Conservation (phyloP, 306 rosid species). For the Lithocarpus polystachyus region DNA sequence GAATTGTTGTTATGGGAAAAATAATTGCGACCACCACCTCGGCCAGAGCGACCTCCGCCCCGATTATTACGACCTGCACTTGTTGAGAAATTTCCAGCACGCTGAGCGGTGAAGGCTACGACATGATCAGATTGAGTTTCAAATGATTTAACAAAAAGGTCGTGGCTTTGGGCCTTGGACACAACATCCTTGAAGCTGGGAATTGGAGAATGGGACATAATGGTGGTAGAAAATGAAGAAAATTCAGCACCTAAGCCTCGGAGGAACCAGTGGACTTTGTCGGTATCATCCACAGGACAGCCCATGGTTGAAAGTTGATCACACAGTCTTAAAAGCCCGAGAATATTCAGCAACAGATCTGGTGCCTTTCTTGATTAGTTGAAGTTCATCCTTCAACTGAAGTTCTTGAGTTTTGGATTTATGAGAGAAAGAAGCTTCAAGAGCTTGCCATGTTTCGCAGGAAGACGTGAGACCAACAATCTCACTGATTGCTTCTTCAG, state of each 20-base stretch:
- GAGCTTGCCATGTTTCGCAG: neutral
- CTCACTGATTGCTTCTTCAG: neutral
- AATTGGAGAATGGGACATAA: neutral
- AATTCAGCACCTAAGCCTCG: neutral
- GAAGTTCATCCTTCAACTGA: neutral
- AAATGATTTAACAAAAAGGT: neutral
- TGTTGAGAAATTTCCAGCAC: too few species aligned
- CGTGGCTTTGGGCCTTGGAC: neutral
- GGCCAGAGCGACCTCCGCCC: too few species aligned
- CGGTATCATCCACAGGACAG: neutral
- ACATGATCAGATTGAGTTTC: too few species aligned
- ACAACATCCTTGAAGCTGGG: neutral
- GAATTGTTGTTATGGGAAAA: too few species aligned
- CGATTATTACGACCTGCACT: too few species aligned
- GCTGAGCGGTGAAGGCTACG: too few species aligned
- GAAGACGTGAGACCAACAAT: neutral
- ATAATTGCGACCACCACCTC: too few species aligned
- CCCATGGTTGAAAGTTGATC: neutral
- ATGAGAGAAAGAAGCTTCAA: neutral
- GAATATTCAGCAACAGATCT: neutral
- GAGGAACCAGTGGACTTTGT: neutral
- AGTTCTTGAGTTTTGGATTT: neutral
- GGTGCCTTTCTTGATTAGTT: neutral
- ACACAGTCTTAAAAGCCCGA: neutral
- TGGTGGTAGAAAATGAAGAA: neutral